Conservation (phyloP, 257 asterid species). For the Solanum clarkiae region DNA sequence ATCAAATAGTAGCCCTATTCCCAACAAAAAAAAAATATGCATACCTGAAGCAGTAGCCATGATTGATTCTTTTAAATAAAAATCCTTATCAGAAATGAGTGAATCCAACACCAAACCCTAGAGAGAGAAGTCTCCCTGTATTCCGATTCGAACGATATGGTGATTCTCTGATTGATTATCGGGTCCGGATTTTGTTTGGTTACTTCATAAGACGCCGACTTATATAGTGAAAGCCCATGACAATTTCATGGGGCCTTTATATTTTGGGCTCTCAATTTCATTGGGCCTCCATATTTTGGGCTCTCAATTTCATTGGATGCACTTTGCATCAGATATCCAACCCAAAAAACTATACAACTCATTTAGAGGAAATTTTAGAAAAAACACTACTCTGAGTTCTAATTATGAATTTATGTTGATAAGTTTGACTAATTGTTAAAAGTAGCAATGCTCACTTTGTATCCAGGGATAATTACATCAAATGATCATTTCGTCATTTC, state of each 20-base stretch:
- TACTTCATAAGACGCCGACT: not conserved
- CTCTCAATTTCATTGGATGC: not conserved
- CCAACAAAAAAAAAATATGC: not conserved
- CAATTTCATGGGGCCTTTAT: not conserved
- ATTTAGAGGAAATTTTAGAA: no score
- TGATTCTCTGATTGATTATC: not conserved
- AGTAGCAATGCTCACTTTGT: not conserved
- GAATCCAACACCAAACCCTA: not conserved
- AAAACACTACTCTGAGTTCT: not conserved
- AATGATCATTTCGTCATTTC: no score
- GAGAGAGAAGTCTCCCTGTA: not conserved
- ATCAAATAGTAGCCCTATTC: no score
- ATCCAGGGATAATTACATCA: no score
- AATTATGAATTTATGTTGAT: not conserved
- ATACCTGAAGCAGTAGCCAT: constrained; percentile 88
- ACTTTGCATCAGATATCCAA: not conserved
- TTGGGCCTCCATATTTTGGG: not conserved
- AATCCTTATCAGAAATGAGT: not conserved
- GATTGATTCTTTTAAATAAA: not conserved
- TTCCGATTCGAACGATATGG: not conserved
- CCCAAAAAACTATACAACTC: not conserved
- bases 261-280: not conserved
- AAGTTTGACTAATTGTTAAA: not conserved
- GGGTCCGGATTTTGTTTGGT: not conserved
- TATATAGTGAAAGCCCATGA: not conserved